Evolutionary conservation across 345 rosid species (phyloP), one percentile per base, ranked within the genome.

Genomic region (Aurinia saxatilis): DNA sequence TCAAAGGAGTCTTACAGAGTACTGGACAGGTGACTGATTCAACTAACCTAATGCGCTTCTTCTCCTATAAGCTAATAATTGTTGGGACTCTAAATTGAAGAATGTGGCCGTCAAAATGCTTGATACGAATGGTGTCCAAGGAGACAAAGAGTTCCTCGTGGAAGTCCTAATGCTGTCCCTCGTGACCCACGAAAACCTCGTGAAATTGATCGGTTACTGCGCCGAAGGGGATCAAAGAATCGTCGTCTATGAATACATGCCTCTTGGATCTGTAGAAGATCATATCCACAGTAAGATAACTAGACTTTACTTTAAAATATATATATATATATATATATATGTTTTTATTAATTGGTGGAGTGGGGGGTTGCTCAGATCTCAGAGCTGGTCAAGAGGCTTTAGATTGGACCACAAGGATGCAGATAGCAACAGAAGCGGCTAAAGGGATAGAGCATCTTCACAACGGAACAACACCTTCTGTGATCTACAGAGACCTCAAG

Each of bases 121-220:
- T 42, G 90, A 91, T 65, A 50, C 63, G 5, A 59, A 67, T 9
- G 83, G 96, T 46, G 33, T 25, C 33, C 98, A 91, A 84, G 96
- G 96, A 34, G 95, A 91, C 21, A 82, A 78, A 55, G 95, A 91
- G 76, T 88, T 85, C 63, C 81, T 86, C 11, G 91, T 84, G 37
- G 96, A 91, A 77, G 90, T 88, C 64, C 83, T 88, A 42, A 91
- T 88, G 96, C 95, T 91, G 41, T 84, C 91, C 27, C 79, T 75
- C 59, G 14, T 82, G 73, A 78, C 75, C 45, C 96, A 91, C 46
- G 80, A 78, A 42, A 83, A 88, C 72, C 88, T 91, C 11, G 86
- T 91, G 60, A 80, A 23, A 17, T 29, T 91, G 76, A 71, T 84
- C 7, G 98, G 96, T 11, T 91, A 78, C 66, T 85, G 88, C 10